Evolutionary conservation across 2,329 filamentous ascomycete species (phyloP).

Genomic region (Exophiala xenobiotica): DNA sequence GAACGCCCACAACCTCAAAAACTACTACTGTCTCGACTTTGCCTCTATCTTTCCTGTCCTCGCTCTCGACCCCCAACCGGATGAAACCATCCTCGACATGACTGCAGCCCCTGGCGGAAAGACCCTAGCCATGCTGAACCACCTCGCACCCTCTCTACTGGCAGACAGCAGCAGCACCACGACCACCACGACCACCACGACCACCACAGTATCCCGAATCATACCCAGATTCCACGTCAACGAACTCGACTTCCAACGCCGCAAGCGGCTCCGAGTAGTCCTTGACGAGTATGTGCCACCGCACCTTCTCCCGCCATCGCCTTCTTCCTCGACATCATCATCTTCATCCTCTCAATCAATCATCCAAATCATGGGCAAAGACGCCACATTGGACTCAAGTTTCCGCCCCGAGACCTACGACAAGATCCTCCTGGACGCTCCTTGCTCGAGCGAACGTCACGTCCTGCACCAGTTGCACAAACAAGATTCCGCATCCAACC

Average conservation of each 20-base stretch:
- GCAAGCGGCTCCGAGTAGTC: conserved; percentile 11
- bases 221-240: conserved; percentile 14
- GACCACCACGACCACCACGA: neutral
- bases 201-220: no score
- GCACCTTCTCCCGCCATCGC: neutral
- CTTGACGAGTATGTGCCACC: conserved; percentile 12
- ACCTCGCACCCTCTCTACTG: neutral
- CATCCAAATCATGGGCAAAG: neutral
- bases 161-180: neutral
- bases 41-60: conserved; percentile 16
- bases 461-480: conserved; percentile 14
- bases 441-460: conserved; percentile 20
- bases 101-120: conserved; percentile 20
- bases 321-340: no score
- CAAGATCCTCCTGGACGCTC: conserved; percentile 16
- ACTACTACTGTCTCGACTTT: conserved; percentile 16
- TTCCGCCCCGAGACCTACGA: conserved; percentile 13
- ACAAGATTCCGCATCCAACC: conserved; percentile 2
- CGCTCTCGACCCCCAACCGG: conserved; percentile 11
- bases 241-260: conserved; percentile 10
- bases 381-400: neutral
- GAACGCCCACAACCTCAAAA: neutral
- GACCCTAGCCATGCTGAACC: conserved; percentile 11
- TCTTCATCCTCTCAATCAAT: neutral
- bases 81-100: conserved; percentile 16